Base-by-base conservation (phyloP, 371 early-diverging fungal species). In the Scutellospora calospora region DNA sequence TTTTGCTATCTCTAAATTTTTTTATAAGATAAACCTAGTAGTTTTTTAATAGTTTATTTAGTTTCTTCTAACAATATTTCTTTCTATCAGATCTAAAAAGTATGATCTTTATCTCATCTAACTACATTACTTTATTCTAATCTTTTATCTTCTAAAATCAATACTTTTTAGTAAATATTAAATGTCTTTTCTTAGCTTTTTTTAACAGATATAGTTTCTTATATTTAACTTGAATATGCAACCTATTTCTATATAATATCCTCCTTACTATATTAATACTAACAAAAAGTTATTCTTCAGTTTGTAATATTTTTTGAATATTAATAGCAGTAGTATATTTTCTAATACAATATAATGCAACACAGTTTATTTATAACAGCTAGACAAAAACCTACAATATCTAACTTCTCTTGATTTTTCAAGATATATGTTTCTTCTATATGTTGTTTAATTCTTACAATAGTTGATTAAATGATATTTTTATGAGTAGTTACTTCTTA, bases 121-220 rank as follows among this genome's bases (percentile, higher is more conserved):
- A 73, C 73, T 52, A 73, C 16, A 73, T 73, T 5, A 73, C 51
- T 52, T 25, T 73, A 3, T 52, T 49, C 73, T 52, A 73, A 54
- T 73, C 73, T 6, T 73, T 31, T 14, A 73, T 38, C 6, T 49
- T 73, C 73, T 52, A 73, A 51, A 3, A 16, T 49, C 27, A 14
- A 54, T 73, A 73, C 22, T 52, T 52, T 52, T 29, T 45, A 25
- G 63, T 29, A 33, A 63, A 63, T 3, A 12, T 29, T 63, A 63
- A 63, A 63, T 25, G 25, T 29, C 1, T 35, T 38, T 16, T 9
- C 18, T 66, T 31, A 22, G 22, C 9, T 66, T 66, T 66, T 66
- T 22, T 3, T 20, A 38, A 27, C 38, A 66, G n/a, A n/a, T n/a
- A n/a, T n/a, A 45, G 45, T 27, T 66, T 66, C 38, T 66, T 66